These are phyloP conservation scores for Claviceps sp. DNA, from an alignment of 2,329 filamentous ascomycete species.

Conservation along the genomic window DNA sequence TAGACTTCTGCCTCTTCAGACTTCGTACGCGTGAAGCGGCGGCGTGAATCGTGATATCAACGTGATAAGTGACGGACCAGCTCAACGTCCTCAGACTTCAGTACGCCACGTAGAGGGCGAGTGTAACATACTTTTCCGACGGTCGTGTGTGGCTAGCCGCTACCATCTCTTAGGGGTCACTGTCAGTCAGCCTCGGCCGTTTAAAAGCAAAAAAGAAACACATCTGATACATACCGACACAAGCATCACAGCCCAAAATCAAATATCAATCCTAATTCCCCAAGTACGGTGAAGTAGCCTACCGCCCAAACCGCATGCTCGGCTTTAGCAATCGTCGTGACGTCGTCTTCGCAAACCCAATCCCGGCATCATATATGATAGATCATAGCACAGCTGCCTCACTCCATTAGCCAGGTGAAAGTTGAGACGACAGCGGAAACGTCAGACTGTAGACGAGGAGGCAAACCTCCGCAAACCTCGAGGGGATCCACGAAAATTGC, in stretches of 20 bases:
- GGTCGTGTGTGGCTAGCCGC: no score
- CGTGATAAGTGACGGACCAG: no score
- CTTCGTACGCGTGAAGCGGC: no score
- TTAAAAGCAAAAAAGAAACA: not conserved
- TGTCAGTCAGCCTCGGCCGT: not conserved
- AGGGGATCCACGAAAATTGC: no score
- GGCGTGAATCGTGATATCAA: no score
- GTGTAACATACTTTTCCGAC: no score
- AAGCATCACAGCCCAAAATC: not conserved
- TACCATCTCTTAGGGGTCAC: no score
- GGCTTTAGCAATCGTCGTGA: not conserved
- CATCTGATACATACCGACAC: not conserved
- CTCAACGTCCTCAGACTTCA: no score
- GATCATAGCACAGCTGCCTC: not conserved
- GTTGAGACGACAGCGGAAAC: not conserved
- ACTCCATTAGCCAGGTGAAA: not conserved
- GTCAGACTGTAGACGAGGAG: no score
- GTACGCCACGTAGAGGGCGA: no score
- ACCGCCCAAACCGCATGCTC: not conserved
- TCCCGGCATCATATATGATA: not conserved
- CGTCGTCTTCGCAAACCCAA: not conserved
- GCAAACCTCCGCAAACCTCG: no score
- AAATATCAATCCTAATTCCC: not conserved
- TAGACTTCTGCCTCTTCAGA: no score
- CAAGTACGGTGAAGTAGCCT: not conserved